Conservation (phyloP, 2,329 filamentous ascomycete species). For the Trichophyton verrucosum region DNA sequence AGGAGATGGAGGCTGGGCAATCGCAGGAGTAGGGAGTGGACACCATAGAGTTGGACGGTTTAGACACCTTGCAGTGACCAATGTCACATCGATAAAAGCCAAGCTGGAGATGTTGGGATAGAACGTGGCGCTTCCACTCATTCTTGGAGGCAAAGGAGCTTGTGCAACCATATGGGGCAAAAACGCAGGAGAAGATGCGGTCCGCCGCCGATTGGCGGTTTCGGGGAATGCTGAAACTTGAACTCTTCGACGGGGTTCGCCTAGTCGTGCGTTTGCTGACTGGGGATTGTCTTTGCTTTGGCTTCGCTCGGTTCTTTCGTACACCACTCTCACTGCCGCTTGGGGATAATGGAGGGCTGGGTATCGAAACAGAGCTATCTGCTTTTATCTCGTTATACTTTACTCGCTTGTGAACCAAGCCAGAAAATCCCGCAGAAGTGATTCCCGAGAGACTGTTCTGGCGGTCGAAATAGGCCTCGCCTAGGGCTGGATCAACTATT, state of each 20-base stretch:
- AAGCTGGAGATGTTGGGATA: conserved; percentile 64
- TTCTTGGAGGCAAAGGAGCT: conserved; percentile 71
- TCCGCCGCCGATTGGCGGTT: conserved; percentile 6
- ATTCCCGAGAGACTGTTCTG: background rate
- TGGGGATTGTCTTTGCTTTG: background rate
- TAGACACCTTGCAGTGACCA: conserved; percentile 40
- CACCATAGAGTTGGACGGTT: conserved; percentile 15
- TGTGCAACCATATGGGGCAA: conserved; percentile 62
- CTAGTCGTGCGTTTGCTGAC: background rate
- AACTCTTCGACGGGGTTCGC: background rate
- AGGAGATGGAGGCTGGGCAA: conserved; percentile 10
- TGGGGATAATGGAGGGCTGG: background rate
- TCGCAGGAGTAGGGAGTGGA: conserved; percentile 17
- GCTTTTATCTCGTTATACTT: background rate
- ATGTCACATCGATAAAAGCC: conserved; percentile 65
- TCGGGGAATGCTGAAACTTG: background rate
- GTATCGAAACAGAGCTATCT: background rate
- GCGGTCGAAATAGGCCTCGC: background rate
- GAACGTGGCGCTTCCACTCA: conserved; percentile 87
- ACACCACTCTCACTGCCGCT: background rate
- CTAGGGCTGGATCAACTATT: background rate
- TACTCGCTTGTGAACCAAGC: background rate
- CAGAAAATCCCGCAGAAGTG: background rate
- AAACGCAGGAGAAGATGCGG: conserved; percentile 56
- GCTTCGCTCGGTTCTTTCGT: background rate